Evolutionary conservation across 2,329 filamentous ascomycete genomes (phyloP), one percentile per base, ranked within the genome.

Genomic region (Chrysosporium keratinophilum): DNA sequence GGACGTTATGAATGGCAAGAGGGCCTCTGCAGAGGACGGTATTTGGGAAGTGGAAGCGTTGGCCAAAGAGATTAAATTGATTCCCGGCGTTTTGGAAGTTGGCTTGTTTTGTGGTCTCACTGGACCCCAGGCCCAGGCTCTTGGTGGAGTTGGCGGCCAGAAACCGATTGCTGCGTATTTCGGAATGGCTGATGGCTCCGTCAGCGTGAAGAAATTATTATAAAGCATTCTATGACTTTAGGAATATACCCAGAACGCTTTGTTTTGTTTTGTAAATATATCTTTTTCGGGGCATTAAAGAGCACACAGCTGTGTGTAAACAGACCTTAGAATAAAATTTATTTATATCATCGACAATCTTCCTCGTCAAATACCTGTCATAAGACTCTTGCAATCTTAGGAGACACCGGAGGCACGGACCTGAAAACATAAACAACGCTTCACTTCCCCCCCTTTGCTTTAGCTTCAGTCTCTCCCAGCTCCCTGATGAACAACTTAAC

Each of bases 151-250:
- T 46, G 84, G 86, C 46, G 89, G 87, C 0, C 88, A 96, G 73
- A 95, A 91, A 73, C 93, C 93, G 0, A 79, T 96, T 11, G 89
- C 89, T 28, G 90, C 88, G 20, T 98, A 97, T 73, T 98, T 97
- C 71, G 93, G 93, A 35, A 87, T 93, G 81, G 80, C 85, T 43
- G 86, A 88, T 64, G 87, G 87, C 2, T 76, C 74, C 10, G 83
- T 87, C 12, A 72, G 83, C 63, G 74, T 84, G 46, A 66, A 75
- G 59, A 69, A 65, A 56, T 74, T 74, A 14, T 65, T 63, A 34
- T 60, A 45, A 15, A 33, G 23, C 23, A 28, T 28, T 28, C 23
- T 7, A 4, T 28, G 23, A 28, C 23, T 28, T 28, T 28, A 7
- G 23, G 7, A 28, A 28, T 28, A 28, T 28, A 28, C 23, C 23